phyloP scores from a whole-genome alignment of 768 basidiomycete species.

The Mycena haematopus region DNA sequence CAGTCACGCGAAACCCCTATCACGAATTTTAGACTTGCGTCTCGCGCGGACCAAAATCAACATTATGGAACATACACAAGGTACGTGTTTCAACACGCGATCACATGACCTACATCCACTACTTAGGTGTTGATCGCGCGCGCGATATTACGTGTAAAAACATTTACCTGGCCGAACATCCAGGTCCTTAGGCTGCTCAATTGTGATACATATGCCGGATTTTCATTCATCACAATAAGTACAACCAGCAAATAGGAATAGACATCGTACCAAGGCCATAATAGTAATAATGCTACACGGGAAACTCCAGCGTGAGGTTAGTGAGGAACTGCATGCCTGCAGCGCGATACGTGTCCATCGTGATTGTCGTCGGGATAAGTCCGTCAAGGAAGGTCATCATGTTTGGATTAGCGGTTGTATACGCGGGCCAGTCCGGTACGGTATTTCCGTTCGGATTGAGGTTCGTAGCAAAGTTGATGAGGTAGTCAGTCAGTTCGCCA shows the following conservation, averaged over 20 bases:
- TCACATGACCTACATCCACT: not conserved
- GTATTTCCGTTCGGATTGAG: constrained; percentile 47
- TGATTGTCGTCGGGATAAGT: not conserved
- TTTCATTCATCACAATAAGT: not conserved
- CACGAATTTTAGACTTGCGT: too few species aligned
- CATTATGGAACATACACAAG: too few species aligned
- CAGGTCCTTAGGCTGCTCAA: too few species aligned
- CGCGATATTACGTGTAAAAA: too few species aligned
- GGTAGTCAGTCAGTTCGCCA: constrained; percentile 40
- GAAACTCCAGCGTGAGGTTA: not conserved
- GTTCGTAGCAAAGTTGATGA: constrained; percentile 42
- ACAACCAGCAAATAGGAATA: not conserved
- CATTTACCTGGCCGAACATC: too few species aligned
- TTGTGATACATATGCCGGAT: not conserved
- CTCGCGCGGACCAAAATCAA: too few species aligned
- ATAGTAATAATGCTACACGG: not conserved
- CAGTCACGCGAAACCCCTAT: too few species aligned
- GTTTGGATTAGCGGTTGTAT: constrained; percentile 39
- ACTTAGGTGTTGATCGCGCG: not conserved
- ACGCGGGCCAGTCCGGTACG: constrained; percentile 53
- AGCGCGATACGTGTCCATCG: not conserved
- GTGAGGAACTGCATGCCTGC: constrained; percentile 14
- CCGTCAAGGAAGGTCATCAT: constrained; percentile 41
- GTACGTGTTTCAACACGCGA: not conserved
- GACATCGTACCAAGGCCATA: not conserved